Base-by-base conservation (phyloP, 2,329 filamentous ascomycete genomes). In the Aureobasidium vineae region DNA sequence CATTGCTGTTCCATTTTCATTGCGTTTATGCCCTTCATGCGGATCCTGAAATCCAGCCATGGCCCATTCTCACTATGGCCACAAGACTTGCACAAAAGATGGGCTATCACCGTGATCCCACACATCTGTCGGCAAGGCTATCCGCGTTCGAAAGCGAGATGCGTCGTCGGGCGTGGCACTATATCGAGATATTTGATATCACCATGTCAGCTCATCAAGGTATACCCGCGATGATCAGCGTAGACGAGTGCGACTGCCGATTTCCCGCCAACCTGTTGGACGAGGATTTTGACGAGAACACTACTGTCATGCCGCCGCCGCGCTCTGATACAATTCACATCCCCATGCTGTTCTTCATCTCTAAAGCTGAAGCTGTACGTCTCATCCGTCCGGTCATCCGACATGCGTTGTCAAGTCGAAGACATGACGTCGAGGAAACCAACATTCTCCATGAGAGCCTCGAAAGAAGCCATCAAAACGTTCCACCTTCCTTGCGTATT, bases 401-500 rank as follows among this genome's bases (percentile, higher is more conserved):
- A 38, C 54, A 60, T 38, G 45, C 54, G 4, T 45, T 66, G 11
- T 66, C 64, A 5, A 60, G 10, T 21, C 40, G 53, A 21, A 40
- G 53, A 7, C 26, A 53, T n/a, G 40, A 64, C 15, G 36, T 70
- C 23, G 63, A 67, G 19, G 63, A 67, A 16, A 67, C 70, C 33
- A 49, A 60, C 10, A 23, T 33, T 38, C 64, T 72, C 3, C 70
- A 72, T 40, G 52, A 45, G 41, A 28, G 60, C 0, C 67, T 69
- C 5, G 36, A 65, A 1, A 40, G 31, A 8, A 40, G 63, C n/a
- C 65, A 69, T 33, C 23, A 31, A 2, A 45, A 43, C 8, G 67
- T 74, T 31, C 75, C 75, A 8, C 70, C 70, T 15, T 69, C 67
- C 2, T 69, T 75, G 45, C 70, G 69, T 10, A 69, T 74, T 23